These are phyloP conservation scores for Cryptosporidium baileyi DNA, from an alignment of 169 alveolate species.

Conservation along the genomic window DNA sequence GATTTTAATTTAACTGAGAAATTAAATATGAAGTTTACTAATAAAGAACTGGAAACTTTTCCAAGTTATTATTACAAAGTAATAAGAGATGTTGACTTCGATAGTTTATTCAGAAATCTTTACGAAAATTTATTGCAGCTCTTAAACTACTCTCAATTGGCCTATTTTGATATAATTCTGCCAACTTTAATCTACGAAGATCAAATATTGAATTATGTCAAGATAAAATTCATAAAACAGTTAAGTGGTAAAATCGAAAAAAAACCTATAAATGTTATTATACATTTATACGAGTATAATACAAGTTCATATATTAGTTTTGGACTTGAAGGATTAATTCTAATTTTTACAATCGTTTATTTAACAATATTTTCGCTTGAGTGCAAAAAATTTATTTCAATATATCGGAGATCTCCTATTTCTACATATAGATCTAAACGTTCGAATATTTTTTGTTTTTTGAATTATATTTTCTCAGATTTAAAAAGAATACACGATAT, in stretches of 20 bases:
- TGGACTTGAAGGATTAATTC: slow-evolving; percentile 20
- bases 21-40: slow-evolving; percentile 3
- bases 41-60: background rate
- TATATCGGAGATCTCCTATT: slow-evolving; percentile 19
- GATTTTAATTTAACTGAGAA: slow-evolving; percentile 1
- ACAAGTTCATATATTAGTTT: background rate
- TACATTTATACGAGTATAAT: background rate
- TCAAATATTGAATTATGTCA: slow-evolving; percentile 10
- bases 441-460: slow-evolving; percentile 26
- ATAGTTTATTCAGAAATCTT: background rate
- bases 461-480: slow-evolving; percentile 43
- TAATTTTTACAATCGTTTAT: slow-evolving; percentile 4
- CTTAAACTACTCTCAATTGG: background rate
- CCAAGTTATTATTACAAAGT: slow-evolving; percentile 14
- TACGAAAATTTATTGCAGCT: background rate
- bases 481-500: slow-evolving; percentile 14
- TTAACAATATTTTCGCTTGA: slow-evolving; percentile 26
- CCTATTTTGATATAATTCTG: slow-evolving; percentile 27
- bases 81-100: background rate
- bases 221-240: background rate
- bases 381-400: slow-evolving; percentile 22
- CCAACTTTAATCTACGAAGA: slow-evolving; percentile 32
- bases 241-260: background rate
- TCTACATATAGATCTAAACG: slow-evolving; percentile 25
- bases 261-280: background rate